Conservation (phyloP, 2,329 filamentous ascomycete species). For the Chaetomium sp. region DNA sequence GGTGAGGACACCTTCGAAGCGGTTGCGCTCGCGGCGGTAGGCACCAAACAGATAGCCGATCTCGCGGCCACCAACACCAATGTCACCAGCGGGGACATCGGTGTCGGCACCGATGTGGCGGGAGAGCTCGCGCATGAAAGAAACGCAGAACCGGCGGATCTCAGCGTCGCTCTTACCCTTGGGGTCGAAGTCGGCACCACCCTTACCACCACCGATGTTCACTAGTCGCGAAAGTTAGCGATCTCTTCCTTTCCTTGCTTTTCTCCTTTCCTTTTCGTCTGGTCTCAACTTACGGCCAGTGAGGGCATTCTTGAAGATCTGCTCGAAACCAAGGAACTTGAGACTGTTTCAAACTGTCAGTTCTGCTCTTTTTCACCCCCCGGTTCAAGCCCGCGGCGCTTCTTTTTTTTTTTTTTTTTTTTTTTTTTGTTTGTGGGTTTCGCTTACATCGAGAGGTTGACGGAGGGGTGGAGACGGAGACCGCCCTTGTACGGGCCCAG, state of each 20-base stretch:
- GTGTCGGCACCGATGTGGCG: slow-evolving; percentile 96
- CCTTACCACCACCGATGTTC: slow-evolving; percentile 95
- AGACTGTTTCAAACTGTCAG: slow-evolving; percentile 39
- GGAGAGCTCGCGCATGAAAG: slow-evolving; percentile 93
- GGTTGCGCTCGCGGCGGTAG: slow-evolving; percentile 82
- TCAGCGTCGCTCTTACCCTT: slow-evolving; percentile 97
- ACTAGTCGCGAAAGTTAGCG: slow-evolving; percentile 35
- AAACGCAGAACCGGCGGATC: slow-evolving; percentile 92
- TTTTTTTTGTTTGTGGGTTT: neutral
- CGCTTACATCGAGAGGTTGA: slow-evolving; percentile 61
- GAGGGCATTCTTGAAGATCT: slow-evolving; percentile 99
- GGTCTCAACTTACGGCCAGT: slow-evolving; percentile 66
- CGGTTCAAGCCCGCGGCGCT: too few relatives aligned
- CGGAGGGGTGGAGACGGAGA: slow-evolving; percentile 85
- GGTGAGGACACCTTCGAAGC: slow-evolving; percentile 93
- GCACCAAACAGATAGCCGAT: slow-evolving; percentile 93
- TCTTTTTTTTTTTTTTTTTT: neutral
- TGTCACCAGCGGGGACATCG: slow-evolving; percentile 94
- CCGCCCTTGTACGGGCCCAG: slow-evolving; percentile 98
- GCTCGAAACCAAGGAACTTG: slow-evolving; percentile 98
- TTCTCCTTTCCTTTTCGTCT: neutral
- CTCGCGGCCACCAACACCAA: slow-evolving; percentile 86
- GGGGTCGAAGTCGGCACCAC: slow-evolving; percentile 96
- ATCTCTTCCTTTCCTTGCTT: slow-evolving; percentile 8
- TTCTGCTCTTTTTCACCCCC: neutral